Base-by-base conservation (phyloP, 2,329 filamentous ascomycete genomes). In the Ceratocystis variospora region DNA sequence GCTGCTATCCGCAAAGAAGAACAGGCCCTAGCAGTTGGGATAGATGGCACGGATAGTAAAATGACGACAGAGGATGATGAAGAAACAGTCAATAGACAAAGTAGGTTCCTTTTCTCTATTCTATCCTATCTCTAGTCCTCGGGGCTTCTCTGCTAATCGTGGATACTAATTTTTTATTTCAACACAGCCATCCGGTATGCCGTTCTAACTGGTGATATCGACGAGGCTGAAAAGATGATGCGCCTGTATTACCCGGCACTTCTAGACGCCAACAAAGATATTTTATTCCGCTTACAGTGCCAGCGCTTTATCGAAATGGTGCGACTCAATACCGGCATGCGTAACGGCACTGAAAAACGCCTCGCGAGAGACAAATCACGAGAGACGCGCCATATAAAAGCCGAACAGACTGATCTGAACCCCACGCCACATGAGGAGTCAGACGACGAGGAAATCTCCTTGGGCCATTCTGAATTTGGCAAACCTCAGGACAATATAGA, bases 231-330 rank as follows among this genome's bases (percentile, higher is more conserved):
- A n/a, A 88, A 91, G 74, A 83, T 87, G 71, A 96, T 89, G 2
- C 84, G 86, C 62, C 79, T 80, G 12, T 89, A 86, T 72, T 99
- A 96, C 71, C 88, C 90, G 4, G 81, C 82, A 28, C 90, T 97
- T 1, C 81, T 99, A 19, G 80, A 84, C 61, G 83, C 89, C 25
- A 90, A 96, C 72, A 85, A 89, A 65, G 85, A 90, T 65, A 90
- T 96, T 17, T 86, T 92, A 73, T 97, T 99, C 76, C 88, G 87
- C 67, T 79, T 99, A 62, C 85, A 87, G 70, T 96, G 92, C 73
- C 86, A 91, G 68, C 95, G 94, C 73, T 96, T 97, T 74, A 87
- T 97, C 68, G 94, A 99, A 75, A 93, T 99, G 87, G 90, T 96
- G 71, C 83, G 88, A 50, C 83, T 82, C 67, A 86, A 86, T 45